Evolutionary conservation across 768 basidiomycete genomes (phyloP), one percentile per base, ranked within the genome.

Genomic region (Rhodotorula taiwanensis): DNA sequence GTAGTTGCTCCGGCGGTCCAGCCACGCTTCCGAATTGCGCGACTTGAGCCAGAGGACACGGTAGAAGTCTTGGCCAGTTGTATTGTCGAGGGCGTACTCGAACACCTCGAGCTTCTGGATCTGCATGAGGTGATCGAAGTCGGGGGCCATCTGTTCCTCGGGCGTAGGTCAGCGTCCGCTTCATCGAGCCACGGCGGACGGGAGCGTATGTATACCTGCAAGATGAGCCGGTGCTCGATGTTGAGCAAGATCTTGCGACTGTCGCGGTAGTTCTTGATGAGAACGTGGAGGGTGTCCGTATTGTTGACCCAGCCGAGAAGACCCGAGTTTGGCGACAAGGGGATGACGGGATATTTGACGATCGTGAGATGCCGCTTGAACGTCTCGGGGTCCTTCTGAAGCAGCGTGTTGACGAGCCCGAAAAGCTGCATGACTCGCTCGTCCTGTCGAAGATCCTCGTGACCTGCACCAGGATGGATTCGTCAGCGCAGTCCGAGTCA

Each of bases 361-460:
- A 98, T 94, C 72, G 92, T 90, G 49, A 99, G 80, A 69, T 92
- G 89, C 41, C 95, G 82, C 78, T 94, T 95, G 82, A 94, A 98
- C 74, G 89, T 91, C 73, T 88, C 84, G 27, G 91, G 88, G 72
- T 99, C 94, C 25, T 90, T 85, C 11, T 88, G 86, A 33, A 99
- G 83, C 4, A 97, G 78, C 0, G 90, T 94, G 76, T 99, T 99
- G 71, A 98, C 88, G 51, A 99, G 84, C 62, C 95, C 88, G 76
- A 98, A 98, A 25, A 98, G 81, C 75, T 99, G 95, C 94, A 98
- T 98, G 59, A 98, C 95, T 66, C 95, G 84, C 72, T 99, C 95
- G 74, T 99, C 95, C 77, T 98, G 95, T 44, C 95, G 91, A 54
- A 99, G 80, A 78, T 99, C 95, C 78, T 99, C 95, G 76, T 99